A percentile compares a stretch with the other conserved stretches of the same genome.
Conservation (phyloP, 805 yeast species). For the Saturnispora hagleri region DNA sequence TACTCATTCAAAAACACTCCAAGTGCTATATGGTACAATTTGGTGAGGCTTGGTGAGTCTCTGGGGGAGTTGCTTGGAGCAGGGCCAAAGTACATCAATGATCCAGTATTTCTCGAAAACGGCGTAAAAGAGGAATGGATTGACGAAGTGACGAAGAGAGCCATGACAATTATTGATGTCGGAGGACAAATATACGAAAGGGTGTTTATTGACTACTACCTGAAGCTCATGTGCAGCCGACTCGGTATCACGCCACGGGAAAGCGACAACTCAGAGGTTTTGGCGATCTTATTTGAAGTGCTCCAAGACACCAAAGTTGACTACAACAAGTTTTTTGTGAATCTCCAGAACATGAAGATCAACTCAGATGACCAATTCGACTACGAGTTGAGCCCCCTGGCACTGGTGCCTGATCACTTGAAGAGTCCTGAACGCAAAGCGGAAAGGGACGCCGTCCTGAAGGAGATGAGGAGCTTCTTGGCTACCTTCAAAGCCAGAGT, state of each 20-base stretch:
- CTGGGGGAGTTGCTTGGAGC: slow-evolving; percentile 76
- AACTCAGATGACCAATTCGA: slow-evolving; percentile 22
- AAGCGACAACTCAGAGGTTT: slow-evolving; percentile 34
- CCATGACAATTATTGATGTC: slow-evolving; percentile 51
- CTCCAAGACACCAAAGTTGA: slow-evolving; percentile 58
- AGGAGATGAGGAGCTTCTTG: slow-evolving; percentile 44
- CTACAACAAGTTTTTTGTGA: slow-evolving; percentile 69
- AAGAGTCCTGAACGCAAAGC: slow-evolving; percentile 15
- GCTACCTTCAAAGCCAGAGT: slow-evolving; percentile 35
- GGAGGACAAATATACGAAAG: slow-evolving; percentile 60
- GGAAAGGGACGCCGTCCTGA: slow-evolving; percentile 32
- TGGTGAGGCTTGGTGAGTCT: slow-evolving; percentile 75
- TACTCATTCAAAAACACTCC: slow-evolving; percentile 84
- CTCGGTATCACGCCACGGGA: slow-evolving; percentile 51
- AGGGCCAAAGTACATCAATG: slow-evolving; percentile 43
- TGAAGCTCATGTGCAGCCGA: slow-evolving; percentile 48
- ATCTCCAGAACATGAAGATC: slow-evolving; percentile 42
- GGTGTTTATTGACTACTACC: slow-evolving; percentile 50
- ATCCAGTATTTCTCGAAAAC: slow-evolving; percentile 31
- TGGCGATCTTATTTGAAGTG: slow-evolving; percentile 54
- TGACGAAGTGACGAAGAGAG: slow-evolving; percentile 46
- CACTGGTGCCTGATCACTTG: slow-evolving; percentile 24
- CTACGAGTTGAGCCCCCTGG: slow-evolving; percentile 18
- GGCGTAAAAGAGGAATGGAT: slow-evolving; percentile 43
- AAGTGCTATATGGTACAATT: slow-evolving; percentile 85